These are phyloP conservation scores for Trichophyton simii DNA, from an alignment of 2,329 filamentous ascomycete species.

Conservation along the genomic window DNA sequence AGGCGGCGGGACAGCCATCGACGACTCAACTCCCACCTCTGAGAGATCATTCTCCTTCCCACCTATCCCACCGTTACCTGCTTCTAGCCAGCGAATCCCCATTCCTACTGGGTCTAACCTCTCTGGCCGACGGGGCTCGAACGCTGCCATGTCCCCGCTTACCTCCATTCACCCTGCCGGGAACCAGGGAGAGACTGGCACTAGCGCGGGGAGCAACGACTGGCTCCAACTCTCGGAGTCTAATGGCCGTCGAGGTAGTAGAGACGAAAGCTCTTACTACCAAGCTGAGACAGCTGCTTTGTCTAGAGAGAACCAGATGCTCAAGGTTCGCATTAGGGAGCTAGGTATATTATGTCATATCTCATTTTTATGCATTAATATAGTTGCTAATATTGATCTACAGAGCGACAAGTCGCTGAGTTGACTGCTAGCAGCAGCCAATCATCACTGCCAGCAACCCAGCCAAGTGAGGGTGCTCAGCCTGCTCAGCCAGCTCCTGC, in stretches of 20 bases:
- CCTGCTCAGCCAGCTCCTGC: not conserved
- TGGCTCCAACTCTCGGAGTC: conserved; percentile 14
- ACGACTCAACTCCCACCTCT: conserved; percentile 33
- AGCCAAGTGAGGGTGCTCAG: not conserved
- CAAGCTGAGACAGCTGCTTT: conserved; percentile 37
- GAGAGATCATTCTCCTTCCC: conserved; percentile 32
- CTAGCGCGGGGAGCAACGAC: conserved; percentile 4
- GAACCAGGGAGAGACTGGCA: conserved; percentile 13
- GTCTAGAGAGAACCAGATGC: conserved; percentile 37
- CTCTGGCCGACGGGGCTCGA: not conserved
- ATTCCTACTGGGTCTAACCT: conserved; percentile 23
- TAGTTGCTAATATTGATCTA: not conserved
- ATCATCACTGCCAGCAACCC: not conserved
- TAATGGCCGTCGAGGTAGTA: conserved; percentile 25
- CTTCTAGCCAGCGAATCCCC: conserved; percentile 18
- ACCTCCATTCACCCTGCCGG: not conserved
- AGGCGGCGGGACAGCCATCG: conserved; percentile 23
- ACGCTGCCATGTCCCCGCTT: not conserved
- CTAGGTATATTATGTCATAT: conserved; percentile 24
- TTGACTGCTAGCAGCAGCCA: not conserved
- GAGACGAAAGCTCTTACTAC: conserved; percentile 37
- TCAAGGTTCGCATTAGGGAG: conserved; percentile 36
- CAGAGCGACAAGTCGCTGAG: conserved; percentile 1
- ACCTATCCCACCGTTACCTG: conserved; percentile 17
- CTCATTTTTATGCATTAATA: not conserved